Evolutionary conservation across 805 yeast species (phyloP).

Genomic region (Starmerella bacillaris): DNA sequence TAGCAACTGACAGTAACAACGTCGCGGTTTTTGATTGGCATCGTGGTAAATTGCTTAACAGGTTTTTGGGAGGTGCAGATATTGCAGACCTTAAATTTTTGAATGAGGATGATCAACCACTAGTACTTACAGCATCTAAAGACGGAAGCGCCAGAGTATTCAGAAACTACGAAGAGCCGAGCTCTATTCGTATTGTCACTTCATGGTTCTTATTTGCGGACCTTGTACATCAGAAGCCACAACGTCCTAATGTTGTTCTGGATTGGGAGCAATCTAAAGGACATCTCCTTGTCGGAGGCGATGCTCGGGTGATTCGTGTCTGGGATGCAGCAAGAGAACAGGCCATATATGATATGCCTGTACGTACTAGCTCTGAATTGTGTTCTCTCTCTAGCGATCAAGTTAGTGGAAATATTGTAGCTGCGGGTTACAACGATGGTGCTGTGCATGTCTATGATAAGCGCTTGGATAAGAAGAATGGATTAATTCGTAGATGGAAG

Average conservation of each 20-base stretch:
- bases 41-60: constrained; percentile 26
- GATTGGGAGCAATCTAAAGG: constrained; percentile 98
- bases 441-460: constrained; percentile 79
- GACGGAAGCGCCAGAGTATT: constrained; percentile 88
- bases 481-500: constrained; percentile 72
- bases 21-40: constrained; percentile 81
- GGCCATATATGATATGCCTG: constrained; percentile 74
- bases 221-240: constrained; percentile 12
- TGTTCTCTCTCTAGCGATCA: constrained; percentile 86
- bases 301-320: constrained; percentile 70
- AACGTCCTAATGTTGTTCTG: constrained; percentile 42
- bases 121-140: constrained; percentile 71
- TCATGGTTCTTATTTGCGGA: constrained; percentile 81
- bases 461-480: constrained; percentile 63
- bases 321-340: constrained; percentile 97
- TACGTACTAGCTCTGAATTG: constrained; percentile 74
- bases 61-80: constrained; percentile 73
- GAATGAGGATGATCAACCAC: constrained; percentile 82
- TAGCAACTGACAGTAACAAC: constrained; percentile 62
- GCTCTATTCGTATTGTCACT: constrained; percentile 45
- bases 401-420: constrained; percentile 76
- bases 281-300: constrained; percentile 78
- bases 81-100: constrained; percentile 72
- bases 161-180: constrained; percentile 47
- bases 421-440: constrained; percentile 87